Percentiles rank a stretch among this genome's conserved stretches.
Evolutionary conservation across 768 basidiomycete species (phyloP).

Genomic region (Pholiota conissans): DNA sequence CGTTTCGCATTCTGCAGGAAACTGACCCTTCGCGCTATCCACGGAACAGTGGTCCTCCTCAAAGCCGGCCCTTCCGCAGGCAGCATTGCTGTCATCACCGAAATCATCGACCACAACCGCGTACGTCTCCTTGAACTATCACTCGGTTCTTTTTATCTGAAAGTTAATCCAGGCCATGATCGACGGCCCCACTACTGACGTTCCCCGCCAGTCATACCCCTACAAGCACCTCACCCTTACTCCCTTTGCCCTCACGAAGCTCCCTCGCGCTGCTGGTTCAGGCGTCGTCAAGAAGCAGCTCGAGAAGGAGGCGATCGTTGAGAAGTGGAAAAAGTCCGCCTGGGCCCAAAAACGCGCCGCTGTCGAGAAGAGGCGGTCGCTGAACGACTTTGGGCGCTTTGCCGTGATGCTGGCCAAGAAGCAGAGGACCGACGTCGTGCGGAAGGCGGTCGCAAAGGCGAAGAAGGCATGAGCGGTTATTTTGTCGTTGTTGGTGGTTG

Average conservation of each 20-base stretch:
- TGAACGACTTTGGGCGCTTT: conserved; percentile 94
- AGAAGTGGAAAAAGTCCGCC: conserved; percentile 85
- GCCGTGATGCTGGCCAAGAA: conserved; percentile 88
- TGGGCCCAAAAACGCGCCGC: conserved; percentile 91
- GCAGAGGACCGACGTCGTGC: conserved; percentile 74
- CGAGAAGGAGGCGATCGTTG: conserved; percentile 80
- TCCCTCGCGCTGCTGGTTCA: conserved; percentile 86
- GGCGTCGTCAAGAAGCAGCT: conserved; percentile 82
- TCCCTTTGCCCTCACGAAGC: conserved; percentile 73
- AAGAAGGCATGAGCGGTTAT: conserved; percentile 21
- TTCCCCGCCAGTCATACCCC: conserved; percentile 89
- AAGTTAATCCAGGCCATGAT: conserved; percentile 73
- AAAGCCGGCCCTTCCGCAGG: conserved; percentile 83
- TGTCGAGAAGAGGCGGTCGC: conserved; percentile 65
- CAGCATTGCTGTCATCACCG: conserved; percentile 91
- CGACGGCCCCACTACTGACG: conserved; percentile 89
- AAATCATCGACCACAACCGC: conserved; percentile 99
- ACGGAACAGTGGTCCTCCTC: conserved; percentile 82
- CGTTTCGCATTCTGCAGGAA: not conserved
- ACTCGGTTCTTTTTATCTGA: not conserved
- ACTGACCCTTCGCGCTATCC: conserved; percentile 4
- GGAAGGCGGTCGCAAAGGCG: conserved; percentile 66
- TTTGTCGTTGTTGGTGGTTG: no score
- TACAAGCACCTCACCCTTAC: conserved; percentile 94
- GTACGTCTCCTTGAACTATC: conserved; percentile 45